A percentile compares a stretch with the other conserved stretches of the same genome.
Evolutionary conservation across 2,329 filamentous ascomycete species (phyloP).

Genomic region (Stagonosporopsis tanaceti): DNA sequence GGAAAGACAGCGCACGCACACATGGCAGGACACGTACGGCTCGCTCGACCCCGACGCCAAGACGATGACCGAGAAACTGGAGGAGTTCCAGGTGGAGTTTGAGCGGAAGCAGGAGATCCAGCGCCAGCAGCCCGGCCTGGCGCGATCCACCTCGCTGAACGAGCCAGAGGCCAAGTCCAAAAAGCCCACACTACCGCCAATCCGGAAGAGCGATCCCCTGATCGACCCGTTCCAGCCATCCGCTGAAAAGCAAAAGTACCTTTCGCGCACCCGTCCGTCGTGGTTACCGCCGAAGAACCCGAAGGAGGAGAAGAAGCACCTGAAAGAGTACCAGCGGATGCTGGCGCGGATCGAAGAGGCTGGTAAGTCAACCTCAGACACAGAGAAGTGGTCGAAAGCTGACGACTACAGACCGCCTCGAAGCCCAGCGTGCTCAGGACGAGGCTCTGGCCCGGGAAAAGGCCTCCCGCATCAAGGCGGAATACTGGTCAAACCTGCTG

Average conservation of each 20-base stretch:
- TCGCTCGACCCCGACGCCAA: constrained; percentile 77
- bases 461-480: constrained; percentile 58
- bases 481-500: constrained; percentile 79
- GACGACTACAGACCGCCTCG: constrained; percentile 40
- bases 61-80: constrained; percentile 79
- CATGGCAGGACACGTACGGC: constrained; percentile 75
- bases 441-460: constrained; percentile 60
- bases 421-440: constrained; percentile 54
- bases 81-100: constrained; percentile 75
- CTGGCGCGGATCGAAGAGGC: constrained; percentile 70
- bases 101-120: constrained; percentile 61
- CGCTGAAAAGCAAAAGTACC: constrained; percentile 84
- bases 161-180: constrained; percentile 57
- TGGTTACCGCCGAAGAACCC: constrained; percentile 90
- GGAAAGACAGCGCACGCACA: constrained; percentile 67
- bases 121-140: constrained; percentile 55
- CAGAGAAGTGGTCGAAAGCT: constrained; percentile 6
- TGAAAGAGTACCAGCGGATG: constrained; percentile 87
- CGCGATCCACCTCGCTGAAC: constrained; percentile 42
- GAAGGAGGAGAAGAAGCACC: constrained; percentile 86
- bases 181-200: constrained; percentile 63
- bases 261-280: constrained; percentile 78
- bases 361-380: constrained; percentile 48
- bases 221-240: constrained; percentile 85
- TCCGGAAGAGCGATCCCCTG: constrained; percentile 79